Conservation (phyloP, 2,329 filamentous ascomycete species). For the Epichloe festucae region DNA sequence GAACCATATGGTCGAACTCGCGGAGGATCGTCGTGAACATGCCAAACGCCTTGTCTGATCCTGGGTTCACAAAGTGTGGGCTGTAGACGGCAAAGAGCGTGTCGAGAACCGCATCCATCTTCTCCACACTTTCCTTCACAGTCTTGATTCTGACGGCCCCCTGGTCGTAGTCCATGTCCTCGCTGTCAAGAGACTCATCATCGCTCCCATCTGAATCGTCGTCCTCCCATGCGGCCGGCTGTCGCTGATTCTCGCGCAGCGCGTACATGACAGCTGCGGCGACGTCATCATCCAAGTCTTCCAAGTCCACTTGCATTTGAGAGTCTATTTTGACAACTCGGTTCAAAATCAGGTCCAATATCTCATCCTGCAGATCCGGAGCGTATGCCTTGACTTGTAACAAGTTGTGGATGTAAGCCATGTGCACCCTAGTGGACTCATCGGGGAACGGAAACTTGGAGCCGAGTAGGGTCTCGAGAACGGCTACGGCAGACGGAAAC, state of each 20-base stretch:
- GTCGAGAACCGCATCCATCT: slow-evolving; percentile 84
- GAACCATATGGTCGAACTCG: slow-evolving; percentile 77
- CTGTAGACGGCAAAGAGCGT: slow-evolving; percentile 76
- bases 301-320: slow-evolving; percentile 84
- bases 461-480: slow-evolving; percentile 54
- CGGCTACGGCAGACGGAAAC: slow-evolving; percentile 64
- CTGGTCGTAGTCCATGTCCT: slow-evolving; percentile 53
- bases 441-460: slow-evolving; percentile 63
- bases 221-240: slow-evolving; percentile 30
- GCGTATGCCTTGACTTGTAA: slow-evolving; percentile 66
- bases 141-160: slow-evolving; percentile 52
- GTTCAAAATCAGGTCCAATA: slow-evolving; percentile 72
- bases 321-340: slow-evolving; percentile 89
- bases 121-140: slow-evolving; percentile 71
- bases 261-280: slow-evolving; percentile 57
- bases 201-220: slow-evolving; percentile 48
- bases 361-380: slow-evolving; percentile 63
- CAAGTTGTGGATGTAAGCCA: slow-evolving; percentile 80
- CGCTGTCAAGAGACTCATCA: slow-evolving; percentile 57
- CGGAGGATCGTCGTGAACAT: slow-evolving; percentile 68
- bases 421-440: slow-evolving; percentile 65
- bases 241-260: slow-evolving; percentile 17
- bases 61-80: slow-evolving; percentile 55
- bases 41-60: slow-evolving; percentile 54
- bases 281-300: slow-evolving; percentile 82